Percentiles rank a stretch among this genome's conserved stretches.
phyloP scores from a whole-genome alignment of 2,329 filamentous ascomycete genomes.

The Aureobasidium vineae region DNA sequence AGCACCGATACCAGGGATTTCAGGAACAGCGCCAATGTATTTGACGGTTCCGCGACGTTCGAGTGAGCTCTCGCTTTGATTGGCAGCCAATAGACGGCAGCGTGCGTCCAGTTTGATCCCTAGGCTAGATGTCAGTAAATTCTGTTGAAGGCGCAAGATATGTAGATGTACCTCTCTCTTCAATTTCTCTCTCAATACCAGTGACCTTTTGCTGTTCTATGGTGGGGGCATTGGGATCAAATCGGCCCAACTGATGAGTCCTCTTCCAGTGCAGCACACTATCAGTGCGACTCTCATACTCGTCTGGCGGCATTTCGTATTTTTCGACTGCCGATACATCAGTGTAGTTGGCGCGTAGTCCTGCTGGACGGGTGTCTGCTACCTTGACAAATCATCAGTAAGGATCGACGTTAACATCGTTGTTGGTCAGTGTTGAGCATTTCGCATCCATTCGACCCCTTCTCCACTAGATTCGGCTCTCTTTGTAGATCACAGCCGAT shows the following conservation, averaged over 20 bases:
- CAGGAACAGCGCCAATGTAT: slow-evolving; percentile 71
- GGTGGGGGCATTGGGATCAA: slow-evolving; percentile 78
- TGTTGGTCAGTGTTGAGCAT: slow-evolving; percentile 4
- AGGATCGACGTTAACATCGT: background rate
- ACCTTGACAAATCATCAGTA: slow-evolving; percentile 55
- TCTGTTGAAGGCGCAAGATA: background rate
- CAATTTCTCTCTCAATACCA: slow-evolving; percentile 67
- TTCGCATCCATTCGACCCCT: background rate
- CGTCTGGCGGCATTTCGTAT: slow-evolving; percentile 79
- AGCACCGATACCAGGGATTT: slow-evolving; percentile 61
- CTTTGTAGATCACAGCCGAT: background rate
- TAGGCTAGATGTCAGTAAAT: slow-evolving; percentile 29
- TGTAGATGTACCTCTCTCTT: slow-evolving; percentile 54
- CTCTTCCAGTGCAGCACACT: slow-evolving; percentile 96
- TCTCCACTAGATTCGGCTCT: background rate
- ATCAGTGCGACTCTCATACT: slow-evolving; percentile 83
- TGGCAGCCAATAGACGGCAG: slow-evolving; percentile 53
- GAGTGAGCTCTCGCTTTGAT: slow-evolving; percentile 49
- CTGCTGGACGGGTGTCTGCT: slow-evolving; percentile 72
- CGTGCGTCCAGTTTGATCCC: slow-evolving; percentile 46
- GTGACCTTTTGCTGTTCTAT: slow-evolving; percentile 70
- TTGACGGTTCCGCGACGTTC: slow-evolving; percentile 65
- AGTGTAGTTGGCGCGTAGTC: slow-evolving; percentile 73
- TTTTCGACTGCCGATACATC: slow-evolving; percentile 82
- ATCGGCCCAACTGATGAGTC: slow-evolving; percentile 90